Evolutionary conservation across 73 alveolate species (phyloP).

Genomic region (Stentor coeruleus): DNA sequence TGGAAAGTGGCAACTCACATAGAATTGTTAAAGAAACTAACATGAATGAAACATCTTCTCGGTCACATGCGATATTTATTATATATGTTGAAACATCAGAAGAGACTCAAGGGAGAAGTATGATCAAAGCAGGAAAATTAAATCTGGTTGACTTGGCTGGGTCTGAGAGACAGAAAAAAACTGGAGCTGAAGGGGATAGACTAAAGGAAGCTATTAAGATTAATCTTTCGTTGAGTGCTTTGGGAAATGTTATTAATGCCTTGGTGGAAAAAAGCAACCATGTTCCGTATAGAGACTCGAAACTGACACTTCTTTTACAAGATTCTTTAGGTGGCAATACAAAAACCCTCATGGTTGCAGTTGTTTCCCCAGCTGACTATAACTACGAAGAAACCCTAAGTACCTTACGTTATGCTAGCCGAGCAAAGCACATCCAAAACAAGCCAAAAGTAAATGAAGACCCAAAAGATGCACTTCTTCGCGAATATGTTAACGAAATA

Average conservation of each 20-base stretch:
- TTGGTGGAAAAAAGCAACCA: constrained; percentile 89
- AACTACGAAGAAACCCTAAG: constrained; percentile 96
- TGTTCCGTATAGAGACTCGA: constrained; percentile 97
- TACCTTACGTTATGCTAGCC: constrained; percentile 95
- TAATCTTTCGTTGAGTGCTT: constrained; percentile 86
- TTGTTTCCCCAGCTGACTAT: constrained; percentile 91
- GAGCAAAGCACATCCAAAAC: constrained; percentile 95
- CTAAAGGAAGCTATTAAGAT: constrained; percentile 96
- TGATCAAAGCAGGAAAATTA: constrained; percentile 75
- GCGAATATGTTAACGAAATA: constrained; percentile 94
- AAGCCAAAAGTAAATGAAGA: constrained; percentile 96
- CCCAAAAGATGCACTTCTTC: constrained; percentile 97
- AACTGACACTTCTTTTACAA: constrained; percentile 87
- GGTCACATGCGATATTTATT: constrained; percentile 93
- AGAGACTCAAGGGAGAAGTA: constrained; percentile 64
- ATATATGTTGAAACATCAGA: constrained; percentile 88
- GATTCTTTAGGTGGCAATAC: constrained; percentile 99
- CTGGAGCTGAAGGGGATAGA: constrained; percentile 90
- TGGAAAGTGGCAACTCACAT: constrained; percentile 83
- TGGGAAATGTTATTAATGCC: constrained; percentile 92
- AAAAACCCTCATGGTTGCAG: constrained; percentile 97
- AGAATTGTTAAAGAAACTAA: constrained; percentile 88
- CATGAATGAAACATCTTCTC: constrained; percentile 90
- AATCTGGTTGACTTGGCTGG: constrained; percentile 98
- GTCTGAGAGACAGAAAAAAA: constrained; percentile 87